phyloP scores from a whole-genome alignment of 2,329 filamentous ascomycete genomes.

The Pseudopithomyces maydicus region DNA sequence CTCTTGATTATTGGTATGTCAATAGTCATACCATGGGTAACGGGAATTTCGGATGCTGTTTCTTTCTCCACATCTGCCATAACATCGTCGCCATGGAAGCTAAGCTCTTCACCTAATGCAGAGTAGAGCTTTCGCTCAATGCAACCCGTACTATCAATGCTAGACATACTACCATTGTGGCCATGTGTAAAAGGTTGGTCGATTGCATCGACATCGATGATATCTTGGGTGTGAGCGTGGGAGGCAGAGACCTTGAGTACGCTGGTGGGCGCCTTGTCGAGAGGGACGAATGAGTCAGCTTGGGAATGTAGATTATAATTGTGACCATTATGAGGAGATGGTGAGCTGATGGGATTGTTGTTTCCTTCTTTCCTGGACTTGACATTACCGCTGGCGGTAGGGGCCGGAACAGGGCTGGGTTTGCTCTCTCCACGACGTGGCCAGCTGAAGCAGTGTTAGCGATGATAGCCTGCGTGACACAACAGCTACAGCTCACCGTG shows the following conservation, averaged over 20 bases:
- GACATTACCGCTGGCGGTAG: conserved; percentile 16
- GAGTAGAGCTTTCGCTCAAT: conserved; percentile 36
- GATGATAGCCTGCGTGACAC: neutral
- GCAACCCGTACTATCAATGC: conserved; percentile 33
- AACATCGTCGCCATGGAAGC: conserved; percentile 23
- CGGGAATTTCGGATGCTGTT: conserved; percentile 5
- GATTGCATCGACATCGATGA: conserved; percentile 30
- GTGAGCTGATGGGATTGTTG: conserved; percentile 4
- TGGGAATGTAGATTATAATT: conserved; percentile 21
- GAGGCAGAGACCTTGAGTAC: conserved; percentile 1
- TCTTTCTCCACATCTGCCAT: conserved; percentile 19
- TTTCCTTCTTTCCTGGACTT: conserved; percentile 34
- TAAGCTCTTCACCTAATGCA: conserved; percentile 38
- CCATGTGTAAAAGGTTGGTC: conserved; percentile 22
- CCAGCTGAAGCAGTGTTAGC: neutral
- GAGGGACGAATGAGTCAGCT: neutral
- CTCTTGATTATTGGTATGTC: conserved; percentile 28
- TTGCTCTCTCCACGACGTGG: conserved; percentile 10
- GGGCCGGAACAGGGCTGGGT: conserved; percentile 21
- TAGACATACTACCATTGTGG: conserved; percentile 32
- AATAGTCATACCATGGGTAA: conserved; percentile 21
- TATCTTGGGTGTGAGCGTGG: conserved; percentile 16
- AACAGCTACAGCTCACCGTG: conserved; percentile 2
- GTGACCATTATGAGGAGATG: conserved; percentile 18
- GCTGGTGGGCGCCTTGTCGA: conserved; percentile 4